Evolutionary conservation across 208 protist genomes (phyloP), one percentile per base, ranked within the genome.

Genomic region (Acanthamoeba sp.): DNA sequence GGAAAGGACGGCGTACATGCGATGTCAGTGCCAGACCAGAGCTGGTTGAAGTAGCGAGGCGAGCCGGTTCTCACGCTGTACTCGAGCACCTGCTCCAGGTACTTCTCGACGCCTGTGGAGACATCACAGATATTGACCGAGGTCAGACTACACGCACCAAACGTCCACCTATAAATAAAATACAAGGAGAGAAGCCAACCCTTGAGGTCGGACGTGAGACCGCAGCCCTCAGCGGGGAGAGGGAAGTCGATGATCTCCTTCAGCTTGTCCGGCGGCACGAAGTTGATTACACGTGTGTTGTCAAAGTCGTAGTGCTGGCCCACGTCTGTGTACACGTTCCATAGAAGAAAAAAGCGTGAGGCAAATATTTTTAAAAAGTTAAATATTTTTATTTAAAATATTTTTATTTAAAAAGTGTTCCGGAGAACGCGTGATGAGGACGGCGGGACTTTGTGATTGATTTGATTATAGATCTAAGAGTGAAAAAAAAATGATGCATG

Each of bases 11-110:
- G 38, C 52, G 34, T 71, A 91, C 87, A 66, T 18, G 87, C 84
- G 27, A 95, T 84, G 40, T 96, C 95, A 50, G 94, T 94, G 91
- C 89, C 57, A n/a, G 85, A 85, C 50, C 93, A 96, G 50, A 96
- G 94, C 95, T 95, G 94, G 71, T 96, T 96, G 71, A 96, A 95
- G 69, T 94, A 96, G 22, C 94, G 76, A 4, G 89, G 82, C 24
- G 94, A 88, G 71, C 71, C 78, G 27, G 95, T 96, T 9, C 94
- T 91, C 36, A 96, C 94, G 87, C 87, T 92, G 82, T 89, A 89
- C 55, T 89, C 82, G 32, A 89, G 82, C 82, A 89, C 82, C 82
- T 89, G 82, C 27, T 89, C 82, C 50, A 89, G 32, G 45, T 89
- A 89, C 82, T 89, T 89, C 55, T 89, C 82, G 6, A 89, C 45